Base-by-base conservation (phyloP, 495 filamentous ascomycete genomes). In the Bryoglossum gracile region DNA sequence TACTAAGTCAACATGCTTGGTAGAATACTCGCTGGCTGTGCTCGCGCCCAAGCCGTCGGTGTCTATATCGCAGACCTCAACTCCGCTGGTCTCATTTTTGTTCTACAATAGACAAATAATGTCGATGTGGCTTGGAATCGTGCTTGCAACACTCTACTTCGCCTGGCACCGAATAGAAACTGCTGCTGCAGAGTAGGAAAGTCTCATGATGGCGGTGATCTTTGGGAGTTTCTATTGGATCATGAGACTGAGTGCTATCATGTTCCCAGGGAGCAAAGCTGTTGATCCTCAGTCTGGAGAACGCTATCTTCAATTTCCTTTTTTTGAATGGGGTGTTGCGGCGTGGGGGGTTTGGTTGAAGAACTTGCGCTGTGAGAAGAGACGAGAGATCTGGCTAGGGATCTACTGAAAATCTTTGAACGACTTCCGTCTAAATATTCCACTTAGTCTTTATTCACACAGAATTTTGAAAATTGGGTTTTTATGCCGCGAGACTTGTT, bases 31-130 rank as follows among this genome's bases (percentile, higher is more conserved):
- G n/a, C n/a, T n/a, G n/a, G n/a, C 22, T 66, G 70, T 19, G 66
- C 64, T 36, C 24, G 74, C 17, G 50, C 53, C 26, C 67, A 71
- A 23, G 51, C 65, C 19, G 10, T 74, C n/a, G 72, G 68, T 17
- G 50, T 66, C 8, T 67, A 60, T 28, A 16, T 67, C 2, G 72
- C 70, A 22, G 76, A 80, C 57, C 72, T 65, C 50, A 74, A 67
- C 59, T 49, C 69, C 48, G 75, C 74, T 2, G 76, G 79, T 58
- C 65, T 79, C 48, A 67, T 69, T 76, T 43, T 72, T 70, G 50
- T 80, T 78, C 58, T 76, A 80, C 59, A 70, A 70, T 48, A 76
- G 65, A 13, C 76, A 79, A 40, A 78, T 74, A 16, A 76, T 79
- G 59, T 66, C 56, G 30, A 64, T 75, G 39, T 70, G 74, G 0